Base-by-base conservation (phyloP, 352 stramenopile genomes). In the Peronospora farinosa region DNA sequence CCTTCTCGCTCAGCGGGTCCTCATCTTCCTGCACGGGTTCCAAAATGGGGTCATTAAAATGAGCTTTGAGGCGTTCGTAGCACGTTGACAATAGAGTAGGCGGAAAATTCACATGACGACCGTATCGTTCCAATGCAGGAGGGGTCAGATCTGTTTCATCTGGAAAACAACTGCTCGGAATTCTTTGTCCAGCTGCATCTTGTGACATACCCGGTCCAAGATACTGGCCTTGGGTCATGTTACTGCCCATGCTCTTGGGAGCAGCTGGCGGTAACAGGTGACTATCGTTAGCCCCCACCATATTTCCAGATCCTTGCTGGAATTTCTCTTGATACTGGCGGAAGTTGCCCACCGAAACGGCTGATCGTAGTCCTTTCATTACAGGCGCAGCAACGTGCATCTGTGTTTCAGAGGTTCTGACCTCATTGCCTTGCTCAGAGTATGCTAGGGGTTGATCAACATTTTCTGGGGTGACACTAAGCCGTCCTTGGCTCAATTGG, bases 281-380 rank as follows among this genome's bases (percentile, higher is more conserved):
- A 8, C n/a, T 35, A 13, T 56, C 40, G n/a, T 38, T 50, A 43
- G 25, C 7, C 3, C 25, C 41, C 11, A 57, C 15, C n/a, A 49
- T 15, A 40, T 48, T 53, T 16, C 17, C 36, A 39, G 40, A 19
- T 5, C 51, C 51, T 44, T 56, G 59, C 7, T 68, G 59, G 23
- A 74, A 65, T 2, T 86, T 75, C 3, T 84, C 66, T 54, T 82
- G 66, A 42, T 84, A 85, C 45, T 70, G 64, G 7, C 71, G 68
- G n/a, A 90, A 87, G 36, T 92, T 89, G 1, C 77, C 81, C 11
- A 92, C 73, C 2, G 81, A 92, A 30, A 78, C 61, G 6, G 73
- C 69, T 17, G 78, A 76, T 21, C 81, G 69, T 43, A 90, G 65
- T 31, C 47, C 70, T 57, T 47, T 65, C 21, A 23, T 23, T 8